These are phyloP conservation scores for Quercus phellos DNA, from an alignment of 331 rosid species.

Conservation along the genomic window DNA sequence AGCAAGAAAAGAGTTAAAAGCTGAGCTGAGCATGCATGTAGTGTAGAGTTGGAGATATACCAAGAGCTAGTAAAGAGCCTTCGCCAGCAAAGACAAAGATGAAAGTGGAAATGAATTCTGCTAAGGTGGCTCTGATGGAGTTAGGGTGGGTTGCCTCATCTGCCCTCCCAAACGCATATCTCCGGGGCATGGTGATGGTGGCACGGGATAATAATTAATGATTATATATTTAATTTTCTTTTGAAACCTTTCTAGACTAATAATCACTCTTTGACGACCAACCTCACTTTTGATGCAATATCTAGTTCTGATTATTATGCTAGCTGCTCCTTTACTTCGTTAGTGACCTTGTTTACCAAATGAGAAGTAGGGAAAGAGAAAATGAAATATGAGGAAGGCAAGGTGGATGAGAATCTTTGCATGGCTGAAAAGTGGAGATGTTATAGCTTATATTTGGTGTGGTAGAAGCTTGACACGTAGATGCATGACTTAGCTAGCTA, in stretches of 20 bases:
- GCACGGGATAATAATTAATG: neutral
- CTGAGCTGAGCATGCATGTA: neutral
- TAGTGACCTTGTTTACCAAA: neutral
- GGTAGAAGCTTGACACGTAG: slow-evolving; percentile 48
- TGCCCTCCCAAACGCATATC: slow-evolving; percentile 73
- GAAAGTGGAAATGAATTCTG: slow-evolving; percentile 77
- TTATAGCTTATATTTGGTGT: slow-evolving; percentile 24
- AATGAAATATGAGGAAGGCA: neutral
- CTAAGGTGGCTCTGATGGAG: slow-evolving; percentile 79
- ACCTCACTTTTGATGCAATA: too few relatives aligned
- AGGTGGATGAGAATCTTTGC: slow-evolving; percentile 29
- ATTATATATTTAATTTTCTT: neutral
- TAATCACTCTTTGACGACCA: neutral
- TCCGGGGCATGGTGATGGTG: slow-evolving; percentile 64
- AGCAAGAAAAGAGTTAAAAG: too few relatives aligned
- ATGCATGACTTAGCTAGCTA: slow-evolving; percentile 50
- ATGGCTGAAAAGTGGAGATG: slow-evolving; percentile 55
- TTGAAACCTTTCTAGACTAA: neutral
- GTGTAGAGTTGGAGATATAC: slow-evolving; percentile 18
- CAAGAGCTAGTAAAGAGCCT: slow-evolving; percentile 84
- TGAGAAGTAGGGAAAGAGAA: neutral
- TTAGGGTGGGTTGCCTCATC: slow-evolving; percentile 94
- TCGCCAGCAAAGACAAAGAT: slow-evolving; percentile 91
- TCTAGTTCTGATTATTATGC: neutral
- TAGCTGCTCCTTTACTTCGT: neutral